Evolutionary conservation across 306 rosid genomes (phyloP), one percentile per base, ranked within the genome.

Genomic region (Citrullus amarus): DNA sequence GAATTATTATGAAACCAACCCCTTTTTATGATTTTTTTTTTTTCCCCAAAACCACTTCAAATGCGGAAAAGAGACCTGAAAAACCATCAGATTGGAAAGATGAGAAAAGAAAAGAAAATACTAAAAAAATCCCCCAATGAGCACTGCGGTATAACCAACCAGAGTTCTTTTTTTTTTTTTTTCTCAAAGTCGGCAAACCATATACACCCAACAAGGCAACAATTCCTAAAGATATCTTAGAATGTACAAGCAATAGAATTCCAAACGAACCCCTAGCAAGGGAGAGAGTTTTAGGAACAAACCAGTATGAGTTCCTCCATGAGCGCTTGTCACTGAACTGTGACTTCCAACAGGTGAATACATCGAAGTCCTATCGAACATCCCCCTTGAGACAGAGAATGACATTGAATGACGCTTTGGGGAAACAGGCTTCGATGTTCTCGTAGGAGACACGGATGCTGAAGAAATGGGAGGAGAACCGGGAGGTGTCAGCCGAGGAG

Each of bases 371-470:
- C 90, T 87, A 67, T 90, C 96, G 80, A 81, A 82, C 82, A 85
- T 82, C 83, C 92, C 96, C 81, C 93, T 86, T 59, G 98, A 80
- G 70, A 86, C 80, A 74, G 93, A 78, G 74, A 94, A 88, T 66
- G 97, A 92, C 66, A 92, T 57, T 1, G 97, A 77, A 75, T 86
- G 92, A 8, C 96, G 91, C 88, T 84, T 86, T 8, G 99, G 99
- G 58, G 99, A 95, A 25, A 63, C 86, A n/a, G 97, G 88, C 67
- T 86, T 87, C 18, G 99, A 90, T 68, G 88, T 84, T 87, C 84
- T 92, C 62, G 92, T 85, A 59, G 99, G 98, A 14, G 98, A 89
- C 36, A 80, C 91, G 6, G 93, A 87, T 17, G 91, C 91, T 34
- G 98, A 95, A 41, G 86, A 28, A 68, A 60, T 81, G 32, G 93